Percentiles rank a stretch among this genome's conserved stretches.
These are phyloP conservation scores for Calocybe gangraenosa DNA, from an alignment of 768 basidiomycete species.

Conservation along the genomic window DNA sequence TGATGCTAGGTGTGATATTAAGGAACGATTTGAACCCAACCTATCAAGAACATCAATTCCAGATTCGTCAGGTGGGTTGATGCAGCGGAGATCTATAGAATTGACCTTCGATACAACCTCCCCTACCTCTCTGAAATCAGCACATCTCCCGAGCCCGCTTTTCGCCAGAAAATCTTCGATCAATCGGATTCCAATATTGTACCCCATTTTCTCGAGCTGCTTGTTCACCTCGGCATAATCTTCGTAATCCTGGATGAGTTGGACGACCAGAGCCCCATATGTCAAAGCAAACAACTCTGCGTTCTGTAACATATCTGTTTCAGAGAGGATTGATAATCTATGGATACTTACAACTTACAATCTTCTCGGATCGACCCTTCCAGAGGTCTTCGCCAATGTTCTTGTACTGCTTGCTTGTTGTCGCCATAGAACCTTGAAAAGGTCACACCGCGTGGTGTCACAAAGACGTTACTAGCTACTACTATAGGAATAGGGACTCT, in stretches of 20 bases:
- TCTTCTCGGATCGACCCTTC: slow-evolving; percentile 93
- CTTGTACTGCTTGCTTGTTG: slow-evolving; percentile 81
- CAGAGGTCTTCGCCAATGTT: slow-evolving; percentile 91
- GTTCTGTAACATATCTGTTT: slow-evolving; percentile 54
- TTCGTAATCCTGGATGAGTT: slow-evolving; percentile 98
- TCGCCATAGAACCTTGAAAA: slow-evolving; percentile 60
- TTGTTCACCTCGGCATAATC: slow-evolving; percentile 94
- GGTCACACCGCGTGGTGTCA: slow-evolving; percentile 24
- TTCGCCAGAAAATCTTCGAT: slow-evolving; percentile 98
- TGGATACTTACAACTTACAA: slow-evolving; percentile 47
- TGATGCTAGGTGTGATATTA: slow-evolving; percentile 82
- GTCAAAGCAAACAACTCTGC: slow-evolving; percentile 96
- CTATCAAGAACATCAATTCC: slow-evolving; percentile 33
- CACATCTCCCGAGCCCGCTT: slow-evolving; percentile 86
- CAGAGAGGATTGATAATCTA: slow-evolving; percentile 2
- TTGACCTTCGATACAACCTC: slow-evolving; percentile 92
- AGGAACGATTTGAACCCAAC: slow-evolving; percentile 98
- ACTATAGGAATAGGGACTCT: background rate
- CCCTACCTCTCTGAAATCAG: slow-evolving; percentile 91
- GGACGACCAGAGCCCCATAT: slow-evolving; percentile 96
- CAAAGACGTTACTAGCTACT: slow-evolving; percentile 5
- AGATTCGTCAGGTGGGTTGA: background rate
- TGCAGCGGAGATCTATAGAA: slow-evolving; percentile 1
- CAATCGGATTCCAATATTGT: slow-evolving; percentile 92
- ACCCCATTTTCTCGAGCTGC: slow-evolving; percentile 99